Conservation (phyloP, 331 rosid genomes). For the Cydonia oblonga region DNA sequence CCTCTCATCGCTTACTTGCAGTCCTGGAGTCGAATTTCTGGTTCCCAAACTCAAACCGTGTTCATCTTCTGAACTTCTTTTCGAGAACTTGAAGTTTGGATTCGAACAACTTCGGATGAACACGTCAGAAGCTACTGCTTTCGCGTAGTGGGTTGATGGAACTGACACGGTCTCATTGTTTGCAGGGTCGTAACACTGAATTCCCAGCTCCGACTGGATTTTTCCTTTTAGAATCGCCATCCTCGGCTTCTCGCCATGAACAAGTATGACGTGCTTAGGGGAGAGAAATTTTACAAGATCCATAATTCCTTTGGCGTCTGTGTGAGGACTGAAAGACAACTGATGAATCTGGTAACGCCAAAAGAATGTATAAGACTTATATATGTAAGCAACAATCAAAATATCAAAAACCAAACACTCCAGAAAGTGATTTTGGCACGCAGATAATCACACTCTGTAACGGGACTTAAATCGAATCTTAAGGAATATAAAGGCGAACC, state of each 20-base stretch:
- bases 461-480: too few relatives aligned
- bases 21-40: constrained; percentile 16
- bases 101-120: constrained; percentile 41
- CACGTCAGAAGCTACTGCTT: constrained; percentile 42
- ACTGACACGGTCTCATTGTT: constrained; percentile 53
- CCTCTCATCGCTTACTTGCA: constrained; percentile 63
- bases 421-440: too few relatives aligned
- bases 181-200: constrained; percentile 66
- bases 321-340: constrained; percentile 86
- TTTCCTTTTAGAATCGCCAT: constrained; percentile 62
- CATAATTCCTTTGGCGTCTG: constrained; percentile 95
- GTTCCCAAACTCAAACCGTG: constrained; percentile 13
- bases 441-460: too few relatives aligned
- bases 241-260: constrained; percentile 88
- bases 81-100: constrained; percentile 59
- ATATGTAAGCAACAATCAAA: neutral
- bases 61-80: constrained; percentile 21
- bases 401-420: too few relatives aligned
- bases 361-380: neutral
- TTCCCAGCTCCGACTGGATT: constrained; percentile 74
- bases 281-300: constrained; percentile 83
- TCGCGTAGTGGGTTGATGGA: constrained; percentile 44
- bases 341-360: constrained; percentile 70
- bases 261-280: constrained; percentile 82
- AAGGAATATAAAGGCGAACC: constrained; percentile 30